These are phyloP conservation scores for Takakia lepidozioides DNA, from an alignment of 225 moss, liverwort and hornwort species.

Conservation along the genomic window DNA sequence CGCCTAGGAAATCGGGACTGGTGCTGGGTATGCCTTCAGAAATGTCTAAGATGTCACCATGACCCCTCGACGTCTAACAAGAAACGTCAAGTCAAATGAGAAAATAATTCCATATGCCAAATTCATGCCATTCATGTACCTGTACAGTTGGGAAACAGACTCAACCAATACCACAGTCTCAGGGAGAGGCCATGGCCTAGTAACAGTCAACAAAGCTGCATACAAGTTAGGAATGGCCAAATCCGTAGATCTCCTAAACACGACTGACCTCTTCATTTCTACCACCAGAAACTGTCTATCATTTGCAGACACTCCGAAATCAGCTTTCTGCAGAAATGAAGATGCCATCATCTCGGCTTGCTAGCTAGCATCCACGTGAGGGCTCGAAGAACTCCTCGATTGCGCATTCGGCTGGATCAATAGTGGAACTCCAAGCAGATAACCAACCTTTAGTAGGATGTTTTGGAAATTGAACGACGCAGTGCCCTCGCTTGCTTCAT, in stretches of 20 bases:
- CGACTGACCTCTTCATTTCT: constrained; percentile 3
- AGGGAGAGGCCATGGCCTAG: not conserved
- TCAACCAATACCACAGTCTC: constrained; percentile 4
- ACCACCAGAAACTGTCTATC: constrained; percentile 3
- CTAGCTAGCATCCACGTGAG: constrained; percentile 3
- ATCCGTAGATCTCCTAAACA: constrained; percentile 5
- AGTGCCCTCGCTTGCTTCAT: not conserved
- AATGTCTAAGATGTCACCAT: not conserved
- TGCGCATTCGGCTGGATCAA: not conserved
- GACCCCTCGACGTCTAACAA: constrained; percentile 3
- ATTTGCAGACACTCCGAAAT: constrained; percentile 1
- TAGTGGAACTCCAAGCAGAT: not conserved
- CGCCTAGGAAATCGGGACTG: not conserved
- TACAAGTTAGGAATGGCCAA: constrained; percentile 2
- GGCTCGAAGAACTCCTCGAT: not conserved
- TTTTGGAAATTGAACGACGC: not conserved
- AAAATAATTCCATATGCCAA: constrained; percentile 6
- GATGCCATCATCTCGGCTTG: constrained; percentile 3
- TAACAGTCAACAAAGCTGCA: not conserved
- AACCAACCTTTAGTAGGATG: not conserved
- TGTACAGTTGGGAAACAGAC: constrained; percentile 5
- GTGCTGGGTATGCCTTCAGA: constrained; percentile 3
- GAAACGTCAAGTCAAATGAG: constrained; percentile 6
- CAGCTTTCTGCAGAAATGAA: constrained; percentile 1
- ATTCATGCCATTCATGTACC: constrained; percentile 7